Evolutionary conservation across 768 basidiomycete species (phyloP).

Genomic region (Naganishia onofrii): DNA sequence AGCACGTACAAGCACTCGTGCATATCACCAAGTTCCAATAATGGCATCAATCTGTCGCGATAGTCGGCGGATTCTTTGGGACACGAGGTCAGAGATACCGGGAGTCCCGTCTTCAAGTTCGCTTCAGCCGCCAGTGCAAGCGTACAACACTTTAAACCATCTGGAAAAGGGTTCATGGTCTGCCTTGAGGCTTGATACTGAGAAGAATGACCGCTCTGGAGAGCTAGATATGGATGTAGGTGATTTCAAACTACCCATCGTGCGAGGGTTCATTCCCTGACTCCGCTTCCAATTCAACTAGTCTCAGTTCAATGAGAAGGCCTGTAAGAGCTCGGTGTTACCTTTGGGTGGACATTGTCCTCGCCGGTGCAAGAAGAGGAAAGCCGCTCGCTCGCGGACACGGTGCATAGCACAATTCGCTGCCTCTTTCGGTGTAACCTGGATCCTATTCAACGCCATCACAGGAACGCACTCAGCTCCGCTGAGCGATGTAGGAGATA

Average conservation of each 20-base stretch:
- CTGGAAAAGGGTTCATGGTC: background rate
- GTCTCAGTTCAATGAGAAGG: no score
- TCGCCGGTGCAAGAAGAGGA: background rate
- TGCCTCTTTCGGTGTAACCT: constrained; percentile 2
- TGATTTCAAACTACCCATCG: no score
- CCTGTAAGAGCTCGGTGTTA: background rate
- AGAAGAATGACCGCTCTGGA: background rate
- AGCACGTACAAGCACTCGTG: no score
- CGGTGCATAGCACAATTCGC: background rate
- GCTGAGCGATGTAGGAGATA: background rate
- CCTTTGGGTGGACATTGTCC: background rate
- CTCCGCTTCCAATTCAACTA: no score
- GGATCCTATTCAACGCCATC: constrained; percentile 7
- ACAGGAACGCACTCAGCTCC: background rate
- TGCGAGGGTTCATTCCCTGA: no score
- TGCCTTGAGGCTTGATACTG: background rate
- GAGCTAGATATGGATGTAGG: background rate
- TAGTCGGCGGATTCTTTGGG: background rate
- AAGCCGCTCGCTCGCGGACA: no score
- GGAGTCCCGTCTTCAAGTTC: background rate
- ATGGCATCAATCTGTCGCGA: constrained; percentile 19
- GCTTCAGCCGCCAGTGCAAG: background rate
- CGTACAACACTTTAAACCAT: background rate
- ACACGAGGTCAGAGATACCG: background rate
- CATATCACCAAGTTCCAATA: no score